These are phyloP conservation scores for Plasmodium cynomolgi DNA, from an alignment of 169 alveolate genomes.

Conservation along the genomic window DNA sequence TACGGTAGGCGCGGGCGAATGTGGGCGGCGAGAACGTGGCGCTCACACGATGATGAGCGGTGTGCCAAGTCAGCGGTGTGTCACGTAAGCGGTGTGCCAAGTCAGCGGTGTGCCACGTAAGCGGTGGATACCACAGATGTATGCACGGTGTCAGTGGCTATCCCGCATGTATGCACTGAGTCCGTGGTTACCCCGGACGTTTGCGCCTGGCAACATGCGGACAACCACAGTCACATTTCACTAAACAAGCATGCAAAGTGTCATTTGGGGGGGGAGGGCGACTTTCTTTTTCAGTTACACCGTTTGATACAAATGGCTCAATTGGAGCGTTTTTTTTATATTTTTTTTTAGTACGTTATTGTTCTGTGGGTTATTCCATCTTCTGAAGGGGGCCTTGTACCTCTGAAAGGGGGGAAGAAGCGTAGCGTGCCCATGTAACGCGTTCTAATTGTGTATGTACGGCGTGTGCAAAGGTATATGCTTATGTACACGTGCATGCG, in stretches of 20 bases:
- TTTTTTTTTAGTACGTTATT: constrained; percentile 46
- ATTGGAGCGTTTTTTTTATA: background rate
- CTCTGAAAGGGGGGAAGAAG: constrained; percentile 18
- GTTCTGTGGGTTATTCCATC: constrained; percentile 72
- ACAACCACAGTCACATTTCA: background rate
- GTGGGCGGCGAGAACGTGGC: background rate
- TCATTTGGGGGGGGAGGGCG: background rate
- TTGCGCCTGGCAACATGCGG: background rate
- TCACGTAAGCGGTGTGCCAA: background rate
- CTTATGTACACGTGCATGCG: background rate
- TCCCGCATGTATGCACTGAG: background rate
- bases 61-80: background rate
- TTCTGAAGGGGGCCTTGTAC: constrained; percentile 35
- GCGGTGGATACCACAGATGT: background rate
- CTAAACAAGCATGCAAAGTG: background rate
- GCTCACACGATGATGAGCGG: background rate
- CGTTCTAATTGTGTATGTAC: background rate
- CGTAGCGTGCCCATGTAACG: background rate
- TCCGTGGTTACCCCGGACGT: background rate
- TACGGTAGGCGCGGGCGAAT: background rate
- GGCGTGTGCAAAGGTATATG: background rate
- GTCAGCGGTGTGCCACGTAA: background rate
- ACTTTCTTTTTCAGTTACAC: constrained; percentile 13
- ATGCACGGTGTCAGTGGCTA: background rate
- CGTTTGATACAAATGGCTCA: background rate